Evolutionary conservation across 2,329 filamentous ascomycete genomes (phyloP), one percentile per base, ranked within the genome.

Genomic region (Phialophora chinensis): DNA sequence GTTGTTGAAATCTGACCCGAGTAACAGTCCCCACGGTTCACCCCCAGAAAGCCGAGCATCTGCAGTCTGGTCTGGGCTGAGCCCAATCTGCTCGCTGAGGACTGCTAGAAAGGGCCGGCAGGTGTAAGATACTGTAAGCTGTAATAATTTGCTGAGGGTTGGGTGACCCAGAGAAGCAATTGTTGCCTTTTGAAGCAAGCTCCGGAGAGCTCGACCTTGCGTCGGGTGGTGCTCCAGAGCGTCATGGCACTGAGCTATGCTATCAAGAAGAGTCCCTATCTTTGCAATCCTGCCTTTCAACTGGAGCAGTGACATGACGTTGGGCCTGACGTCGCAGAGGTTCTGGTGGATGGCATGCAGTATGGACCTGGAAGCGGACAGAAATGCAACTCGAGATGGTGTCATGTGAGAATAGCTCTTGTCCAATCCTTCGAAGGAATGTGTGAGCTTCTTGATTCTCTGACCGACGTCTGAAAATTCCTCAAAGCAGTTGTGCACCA

Each of bases 231-330:
- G 3, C 17, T 62, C 52, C 17, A 56, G 20, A 12, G 47, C 27
- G 31, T 55, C 61, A 29, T 38, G 17, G 60, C 52, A 62, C 42
- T 60, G 47, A 31, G 42, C 53, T 56, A 70, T 38, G 20, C 53
- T 20, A 4, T 54, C 42, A 12, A 68, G 20, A 12, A 70, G 20
- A 1, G 35, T 12, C 29, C 20, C 53, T 29, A 65, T 53, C 23
- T 63, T 66, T 12, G 14, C 14, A 27, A 68, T 55, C 7, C 56
- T 57, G 27, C 42, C 27, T 25, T 60, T 66, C 29, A 70, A 14
- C 49, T 68, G 68, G 3, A 70, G 38, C 25, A 70, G n/a, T 6
- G 68, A 68, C 38, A 27, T 8, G 3, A 67, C 44, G 8, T 50
- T 29, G 29, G 60, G 35, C 20, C 66, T 52, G 5, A 33, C 29